Base-by-base conservation (phyloP, 352 stramenopile genomes). In the Globisporangium middletonii region DNA sequence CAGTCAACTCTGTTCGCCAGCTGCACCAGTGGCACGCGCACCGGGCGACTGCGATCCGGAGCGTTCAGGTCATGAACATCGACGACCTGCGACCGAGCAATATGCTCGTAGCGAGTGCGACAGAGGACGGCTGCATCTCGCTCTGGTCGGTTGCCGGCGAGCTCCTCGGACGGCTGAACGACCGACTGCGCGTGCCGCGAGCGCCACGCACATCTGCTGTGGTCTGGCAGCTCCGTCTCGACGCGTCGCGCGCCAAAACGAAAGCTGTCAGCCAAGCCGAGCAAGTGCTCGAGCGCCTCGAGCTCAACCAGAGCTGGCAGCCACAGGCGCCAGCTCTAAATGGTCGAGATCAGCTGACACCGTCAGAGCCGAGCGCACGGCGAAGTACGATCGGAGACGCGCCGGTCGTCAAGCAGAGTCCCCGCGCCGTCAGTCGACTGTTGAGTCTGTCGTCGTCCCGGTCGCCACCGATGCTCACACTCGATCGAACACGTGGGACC, bases 141-240 rank as follows among this genome's bases (percentile, higher is more conserved):
- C 57, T 86, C 9, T 83, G 74, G 64, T 71, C 67, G 1, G 38
- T 69, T 2, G 60, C 71, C 0, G 73, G 73, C 2, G 45, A 68
- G n/a, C 56, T 66, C 16, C 49, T 80, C 0, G 71, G 73, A 9
- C 53, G 46, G 37, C 48, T 85, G 13, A 43, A 50, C 16, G 56
- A 74, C 7, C 15, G 48, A 35, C 33, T 33, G 13, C 28, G 19
- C 18, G 7, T 56, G 13, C 28, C 42, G 1, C 33, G 33, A 38
- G 33, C 33, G 33, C 18, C 26, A 12, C 45, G 27, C n/a, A 18
- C 23, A 3, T 23, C 50, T 2, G 16, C 26, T 28, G 18, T 28
- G n/a, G 6, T 28, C 4, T 69, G 63, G 58, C 60, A 41, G 30
- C 11, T 68, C 6, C 50, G 53, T 4, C 13, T 63, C 6, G 57